These are phyloP conservation scores for Acidomyces sp. DNA, from an alignment of 495 filamentous ascomycete species.

Conservation along the genomic window DNA sequence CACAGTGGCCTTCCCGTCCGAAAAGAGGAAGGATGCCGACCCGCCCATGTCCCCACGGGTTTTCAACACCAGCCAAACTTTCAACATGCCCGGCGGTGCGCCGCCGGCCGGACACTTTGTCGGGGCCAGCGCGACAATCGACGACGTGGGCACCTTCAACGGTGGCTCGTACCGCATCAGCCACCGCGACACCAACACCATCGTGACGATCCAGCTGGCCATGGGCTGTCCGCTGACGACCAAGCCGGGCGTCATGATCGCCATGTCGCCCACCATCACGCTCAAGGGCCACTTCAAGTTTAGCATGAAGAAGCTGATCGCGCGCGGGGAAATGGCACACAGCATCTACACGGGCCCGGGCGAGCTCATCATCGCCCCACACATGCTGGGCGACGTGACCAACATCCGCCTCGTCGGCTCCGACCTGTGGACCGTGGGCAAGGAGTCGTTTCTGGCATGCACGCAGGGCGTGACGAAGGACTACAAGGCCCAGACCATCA, in stretches of 20 bases:
- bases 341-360: constrained; percentile 85
- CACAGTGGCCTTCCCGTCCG: constrained; percentile 4
- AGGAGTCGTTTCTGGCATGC: constrained; percentile 19
- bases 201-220: constrained; percentile 79
- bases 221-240: constrained; percentile 73
- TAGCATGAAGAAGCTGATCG: constrained; percentile 69
- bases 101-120: constrained; percentile 41
- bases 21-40: constrained; percentile 10
- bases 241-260: constrained; percentile 82
- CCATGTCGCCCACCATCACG: constrained; percentile 79
- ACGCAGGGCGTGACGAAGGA: constrained; percentile 72
- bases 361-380: constrained; percentile 71
- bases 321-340: constrained; percentile 64
- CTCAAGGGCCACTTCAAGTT: constrained; percentile 72
- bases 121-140: constrained; percentile 48
- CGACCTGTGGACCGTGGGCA: constrained; percentile 61
- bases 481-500: constrained; percentile 73
- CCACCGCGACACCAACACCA: constrained; percentile 79
- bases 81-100: constrained; percentile 33
- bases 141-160: constrained; percentile 90
- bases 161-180: constrained; percentile 88
- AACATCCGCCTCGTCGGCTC: constrained; percentile 55
- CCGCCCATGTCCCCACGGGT: constrained; percentile 7
- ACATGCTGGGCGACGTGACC: constrained; percentile 74
- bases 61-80: constrained; percentile 16